Conservation (phyloP, 371 early-diverging fungal species). For the Mortierella sp. region DNA sequence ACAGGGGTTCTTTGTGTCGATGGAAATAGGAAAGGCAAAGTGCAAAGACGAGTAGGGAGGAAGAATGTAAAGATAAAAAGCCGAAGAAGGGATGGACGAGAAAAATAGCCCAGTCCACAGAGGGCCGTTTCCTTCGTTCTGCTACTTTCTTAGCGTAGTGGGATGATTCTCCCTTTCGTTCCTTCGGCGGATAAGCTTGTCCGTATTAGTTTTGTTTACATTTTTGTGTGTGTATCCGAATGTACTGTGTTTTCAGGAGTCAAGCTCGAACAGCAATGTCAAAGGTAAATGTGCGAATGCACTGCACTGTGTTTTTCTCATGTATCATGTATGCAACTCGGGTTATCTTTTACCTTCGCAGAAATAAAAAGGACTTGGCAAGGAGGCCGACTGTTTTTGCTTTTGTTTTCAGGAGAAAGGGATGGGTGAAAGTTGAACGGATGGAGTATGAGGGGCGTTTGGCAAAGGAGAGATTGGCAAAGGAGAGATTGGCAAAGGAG, state of each 20-base stretch:
- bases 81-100: neutral
- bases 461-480: too few relatives aligned
- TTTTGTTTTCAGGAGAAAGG: neutral
- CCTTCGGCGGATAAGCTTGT: neutral
- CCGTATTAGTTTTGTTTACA: too few relatives aligned
- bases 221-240: too few relatives aligned
- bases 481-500: neutral
- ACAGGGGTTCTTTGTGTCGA: neutral
- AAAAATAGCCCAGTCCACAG: neutral
- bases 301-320: neutral
- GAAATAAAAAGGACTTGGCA: neutral
- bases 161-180: neutral
- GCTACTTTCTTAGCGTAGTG: neutral
- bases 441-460: neutral
- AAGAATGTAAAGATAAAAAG: neutral
- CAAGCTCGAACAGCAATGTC: neutral
- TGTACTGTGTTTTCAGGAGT: constrained; percentile 1
- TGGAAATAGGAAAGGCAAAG: neutral
- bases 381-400: neutral
- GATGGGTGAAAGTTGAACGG: neutral
- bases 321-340: neutral
- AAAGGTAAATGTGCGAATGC: neutral
- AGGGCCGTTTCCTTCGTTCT: neutral
- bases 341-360: neutral
- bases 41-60: neutral